Conservation (phyloP, 805 yeast genomes). For the Ogataea nitratoaversa region DNA sequence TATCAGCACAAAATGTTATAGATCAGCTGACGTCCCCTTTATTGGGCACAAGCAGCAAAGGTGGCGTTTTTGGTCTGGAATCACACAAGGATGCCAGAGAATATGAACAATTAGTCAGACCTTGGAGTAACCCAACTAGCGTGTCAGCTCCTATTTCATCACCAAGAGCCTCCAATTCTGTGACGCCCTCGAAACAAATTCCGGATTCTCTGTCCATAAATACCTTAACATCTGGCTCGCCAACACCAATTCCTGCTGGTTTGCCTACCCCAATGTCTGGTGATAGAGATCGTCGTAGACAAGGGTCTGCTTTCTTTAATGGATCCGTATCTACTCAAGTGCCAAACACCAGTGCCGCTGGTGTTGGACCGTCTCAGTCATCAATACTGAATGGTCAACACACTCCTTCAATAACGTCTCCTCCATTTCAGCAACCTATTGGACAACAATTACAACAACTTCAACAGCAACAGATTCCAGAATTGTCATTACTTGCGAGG, state of each 20-base stretch:
- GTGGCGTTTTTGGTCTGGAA: slow-evolving; percentile 39
- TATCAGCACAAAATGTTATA: slow-evolving; percentile 19
- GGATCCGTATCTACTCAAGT: slow-evolving; percentile 8
- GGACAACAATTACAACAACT: slow-evolving; percentile 19
- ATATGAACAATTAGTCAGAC: slow-evolving; percentile 45
- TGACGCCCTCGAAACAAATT: slow-evolving; percentile 17
- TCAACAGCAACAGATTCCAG: slow-evolving; percentile 39
- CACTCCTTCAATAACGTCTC: slow-evolving; percentile 20
- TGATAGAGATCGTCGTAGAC: slow-evolving; percentile 49
- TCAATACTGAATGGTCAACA: slow-evolving; percentile 13
- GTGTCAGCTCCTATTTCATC: neutral
- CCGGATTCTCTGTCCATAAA: slow-evolving; percentile 20
- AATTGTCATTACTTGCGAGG: slow-evolving; percentile 66
- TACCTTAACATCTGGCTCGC: slow-evolving; percentile 11
- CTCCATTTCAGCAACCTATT: slow-evolving; percentile 21
- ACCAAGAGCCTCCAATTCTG: slow-evolving; percentile 2
- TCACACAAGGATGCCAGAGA: slow-evolving; percentile 33
- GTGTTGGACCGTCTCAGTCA: slow-evolving; percentile 14
- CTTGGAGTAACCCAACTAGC: slow-evolving; percentile 17
- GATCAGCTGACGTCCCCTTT: slow-evolving; percentile 23
- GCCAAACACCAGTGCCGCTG: slow-evolving; percentile 5
- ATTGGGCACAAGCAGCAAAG: slow-evolving; percentile 34
- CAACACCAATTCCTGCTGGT: slow-evolving; percentile 21
- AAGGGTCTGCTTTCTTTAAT: slow-evolving; percentile 49
- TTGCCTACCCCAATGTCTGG: slow-evolving; percentile 28